Conservation (phyloP, 192 early-diverging fungal genomes). For the Backusella tuberculispora region DNA sequence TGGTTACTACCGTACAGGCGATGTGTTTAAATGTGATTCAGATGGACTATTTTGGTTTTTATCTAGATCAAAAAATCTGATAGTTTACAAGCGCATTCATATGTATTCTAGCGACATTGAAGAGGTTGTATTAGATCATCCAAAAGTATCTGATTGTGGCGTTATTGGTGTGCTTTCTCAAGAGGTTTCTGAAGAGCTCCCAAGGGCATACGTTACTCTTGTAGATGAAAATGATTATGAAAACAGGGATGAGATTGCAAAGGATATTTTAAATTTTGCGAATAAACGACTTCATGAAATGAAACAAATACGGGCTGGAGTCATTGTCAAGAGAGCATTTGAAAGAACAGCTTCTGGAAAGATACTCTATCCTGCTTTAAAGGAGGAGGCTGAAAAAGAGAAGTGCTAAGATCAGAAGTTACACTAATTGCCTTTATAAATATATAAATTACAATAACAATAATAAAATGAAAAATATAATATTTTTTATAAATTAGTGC, state of each 20-base stretch:
- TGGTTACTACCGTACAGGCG: conserved; percentile 81
- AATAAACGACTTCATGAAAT: background rate
- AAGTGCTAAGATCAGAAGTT: too few relatives aligned
- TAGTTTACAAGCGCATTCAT: conserved; percentile 88
- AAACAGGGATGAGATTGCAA: background rate
- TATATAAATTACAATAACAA: background rate
- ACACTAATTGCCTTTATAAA: background rate
- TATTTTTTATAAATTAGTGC: too few relatives aligned
- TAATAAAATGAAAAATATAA: too few relatives aligned
- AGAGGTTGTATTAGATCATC: conserved; percentile 65
- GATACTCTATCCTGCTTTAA: background rate
- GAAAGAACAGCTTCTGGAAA: background rate
- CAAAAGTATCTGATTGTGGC: conserved; percentile 59
- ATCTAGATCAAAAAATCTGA: conserved; percentile 84
- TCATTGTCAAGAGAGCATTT: background rate
- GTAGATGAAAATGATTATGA: background rate
- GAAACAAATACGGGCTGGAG: background rate
- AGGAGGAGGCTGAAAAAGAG: background rate
- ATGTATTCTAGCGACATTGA: conserved; percentile 86
- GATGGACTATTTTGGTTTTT: conserved; percentile 77
- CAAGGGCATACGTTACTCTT: background rate
- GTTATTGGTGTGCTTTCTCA: background rate
- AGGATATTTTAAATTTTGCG: background rate
- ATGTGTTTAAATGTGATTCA: too few relatives aligned
- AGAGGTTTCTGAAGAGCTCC: background rate